These are phyloP conservation scores for Botryotinia calthae DNA, from an alignment of 2,329 filamentous ascomycete species.

Conservation along the genomic window DNA sequence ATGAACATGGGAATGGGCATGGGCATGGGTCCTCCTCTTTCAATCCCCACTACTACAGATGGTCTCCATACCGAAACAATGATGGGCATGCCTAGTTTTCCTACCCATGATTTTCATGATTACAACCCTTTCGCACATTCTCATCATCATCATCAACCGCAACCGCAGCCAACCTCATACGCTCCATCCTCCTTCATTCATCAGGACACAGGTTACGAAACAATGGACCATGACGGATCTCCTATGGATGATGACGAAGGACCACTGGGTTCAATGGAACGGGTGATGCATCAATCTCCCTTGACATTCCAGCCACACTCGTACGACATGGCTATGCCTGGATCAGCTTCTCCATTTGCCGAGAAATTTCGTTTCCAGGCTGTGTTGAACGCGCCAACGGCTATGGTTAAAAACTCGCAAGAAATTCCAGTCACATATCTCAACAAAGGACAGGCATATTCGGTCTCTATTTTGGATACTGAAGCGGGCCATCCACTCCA, in stretches of 20 bases:
- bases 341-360: constrained; percentile 51
- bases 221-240: constrained; percentile 72
- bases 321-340: constrained; percentile 47
- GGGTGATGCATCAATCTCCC: constrained; percentile 60
- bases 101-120: constrained; percentile 56
- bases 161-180: constrained; percentile 56
- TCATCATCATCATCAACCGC: constrained; percentile 43
- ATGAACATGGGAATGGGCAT: constrained; percentile 61
- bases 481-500: constrained; percentile 56
- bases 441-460: constrained; percentile 96
- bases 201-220: constrained; percentile 75
- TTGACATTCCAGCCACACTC: constrained; percentile 57
- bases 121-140: constrained; percentile 70
- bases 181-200: constrained; percentile 79
- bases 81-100: constrained; percentile 66
- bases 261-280: constrained; percentile 53
- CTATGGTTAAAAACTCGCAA: constrained; percentile 86
- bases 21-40: constrained; percentile 64
- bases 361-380: constrained; percentile 87
- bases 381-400: constrained; percentile 88
- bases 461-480: constrained; percentile 79
- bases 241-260: constrained; percentile 59
- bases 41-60: constrained; percentile 68
- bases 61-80: constrained; percentile 58
- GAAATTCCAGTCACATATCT: constrained; percentile 97